Conservation (phyloP, 192 early-diverging fungal species). For the Dispira parvispora region DNA sequence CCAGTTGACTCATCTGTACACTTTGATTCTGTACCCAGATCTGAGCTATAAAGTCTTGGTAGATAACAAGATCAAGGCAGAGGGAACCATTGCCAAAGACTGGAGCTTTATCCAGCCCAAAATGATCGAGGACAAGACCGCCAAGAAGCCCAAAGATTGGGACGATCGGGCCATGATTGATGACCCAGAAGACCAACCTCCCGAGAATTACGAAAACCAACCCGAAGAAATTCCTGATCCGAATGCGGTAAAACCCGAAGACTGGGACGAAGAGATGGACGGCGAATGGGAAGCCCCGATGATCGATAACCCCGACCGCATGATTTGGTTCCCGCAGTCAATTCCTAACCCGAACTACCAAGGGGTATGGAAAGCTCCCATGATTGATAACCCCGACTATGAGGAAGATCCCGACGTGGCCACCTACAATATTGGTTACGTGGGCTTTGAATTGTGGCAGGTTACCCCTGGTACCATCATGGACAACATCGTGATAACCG, state of each 20-base stretch:
- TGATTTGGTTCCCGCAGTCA: conserved; percentile 68
- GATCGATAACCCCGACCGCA: conserved; percentile 73
- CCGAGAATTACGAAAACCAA: conserved; percentile 71
- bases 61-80: conserved; percentile 41
- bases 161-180: conserved; percentile 56
- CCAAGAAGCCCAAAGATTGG: conserved; percentile 84
- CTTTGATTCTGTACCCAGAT: conserved; percentile 65
- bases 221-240: conserved; percentile 67
- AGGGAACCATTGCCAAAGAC: conserved; percentile 57
- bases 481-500: conserved; percentile 82
- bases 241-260: conserved; percentile 50
- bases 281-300: conserved; percentile 74
- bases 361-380: conserved; percentile 70
- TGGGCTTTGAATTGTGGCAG: conserved; percentile 89
- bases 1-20: conserved; percentile 60
- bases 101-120: conserved; percentile 76
- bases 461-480: conserved; percentile 80
- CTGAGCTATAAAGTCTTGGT: conserved; percentile 65
- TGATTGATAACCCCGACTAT: conserved; percentile 71
- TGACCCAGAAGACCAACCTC: conserved; percentile 63
- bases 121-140: conserved; percentile 71
- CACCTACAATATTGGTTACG: conserved; percentile 62
- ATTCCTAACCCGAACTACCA: conserved; percentile 91
- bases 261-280: conserved; percentile 90
- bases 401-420: conserved; percentile 65